Evolutionary conservation across 1,139 yeast genomes (phyloP), one percentile per base, ranked within the genome.

Genomic region (Chernovozyma aurita): DNA sequence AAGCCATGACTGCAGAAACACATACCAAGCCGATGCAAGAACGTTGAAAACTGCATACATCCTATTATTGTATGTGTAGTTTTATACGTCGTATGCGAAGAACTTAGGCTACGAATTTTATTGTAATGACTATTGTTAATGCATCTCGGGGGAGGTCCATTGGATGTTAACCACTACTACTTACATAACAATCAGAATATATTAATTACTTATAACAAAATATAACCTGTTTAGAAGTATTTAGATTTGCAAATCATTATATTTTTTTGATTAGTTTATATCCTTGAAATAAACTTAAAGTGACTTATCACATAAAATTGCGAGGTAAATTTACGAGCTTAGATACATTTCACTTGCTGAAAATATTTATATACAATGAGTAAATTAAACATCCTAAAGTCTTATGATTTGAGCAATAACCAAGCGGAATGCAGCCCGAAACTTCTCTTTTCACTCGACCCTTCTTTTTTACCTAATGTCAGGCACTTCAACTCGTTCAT

Each of bases 1-100:
- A 30, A 21, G 18, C 16, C 24, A 16, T 12, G 22, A 30, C 32
- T 24, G 34, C 34, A 32, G 34, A 30, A 32, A 32, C 34, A 32
- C 17, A 25, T 18, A 22, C 18, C 22, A 32, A 25, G 25, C 33
- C 29, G 34, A 25, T 24, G 34, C 28, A 32, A 26, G 29, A 32
- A 26, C 34, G 34, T 32, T 32, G 34, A 32, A 21, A 26, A 32
- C 34, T 26, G 34, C 34, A 32, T 32, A 27, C 24, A 32, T 20
- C 22, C 8, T 6, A 20, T 20, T 20, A n/a, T n/a, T n/a, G n/a
- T n/a, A n/a, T n/a, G n/a, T n/a, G n/a, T n/a, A n/a, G n/a, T n/a
- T n/a, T n/a, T n/a, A n/a, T n/a, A n/a, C n/a, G n/a, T n/a, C n/a
- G n/a, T n/a, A n/a, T n/a, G n/a, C n/a, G n/a, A n/a, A n/a, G n/a